phyloP scores from a whole-genome alignment of 2,329 filamentous ascomycete species.

The Curvularia lunata region DNA sequence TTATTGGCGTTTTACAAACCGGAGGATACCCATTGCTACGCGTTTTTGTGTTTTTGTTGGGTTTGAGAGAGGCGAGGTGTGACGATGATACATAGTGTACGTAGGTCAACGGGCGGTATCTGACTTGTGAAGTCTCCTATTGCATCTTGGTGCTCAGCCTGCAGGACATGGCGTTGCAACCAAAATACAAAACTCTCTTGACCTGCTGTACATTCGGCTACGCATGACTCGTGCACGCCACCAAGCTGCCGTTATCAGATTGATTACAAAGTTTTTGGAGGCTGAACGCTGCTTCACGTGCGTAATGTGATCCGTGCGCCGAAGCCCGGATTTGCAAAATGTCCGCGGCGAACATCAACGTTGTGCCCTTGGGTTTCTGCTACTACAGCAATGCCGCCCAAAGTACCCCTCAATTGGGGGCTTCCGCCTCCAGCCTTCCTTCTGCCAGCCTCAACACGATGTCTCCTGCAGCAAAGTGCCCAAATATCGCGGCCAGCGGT shows the following conservation, averaged over 20 bases:
- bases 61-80: neutral
- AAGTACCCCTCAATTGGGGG: constrained; percentile 44
- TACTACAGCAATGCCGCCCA: constrained; percentile 42
- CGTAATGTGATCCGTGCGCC: constrained; percentile 9
- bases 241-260: neutral
- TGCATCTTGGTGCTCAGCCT: constrained; percentile 16
- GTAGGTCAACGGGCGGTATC: constrained; percentile 17
- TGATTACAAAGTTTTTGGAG: neutral
- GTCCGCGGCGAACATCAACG: constrained; percentile 24
- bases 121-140: constrained; percentile 15
- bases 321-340: constrained; percentile 22
- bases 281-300: constrained; percentile 15
- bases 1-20: constrained; percentile 19
- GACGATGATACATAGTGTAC: constrained; percentile 6
- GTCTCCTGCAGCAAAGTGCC: constrained; percentile 30
- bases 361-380: constrained; percentile 16
- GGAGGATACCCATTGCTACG: constrained; percentile 28
- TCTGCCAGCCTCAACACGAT: constrained; percentile 36
- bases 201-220: neutral
- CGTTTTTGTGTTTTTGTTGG: constrained; percentile 8
- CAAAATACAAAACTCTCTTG: constrained; percentile 1
- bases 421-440: constrained; percentile 38
- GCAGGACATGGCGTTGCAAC: constrained; percentile 13
- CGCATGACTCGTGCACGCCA: neutral
- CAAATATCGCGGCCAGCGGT: constrained; percentile 20